Conservation (phyloP, 2,329 filamentous ascomycete genomes). For the Thielaviopsis ethacetica region DNA sequence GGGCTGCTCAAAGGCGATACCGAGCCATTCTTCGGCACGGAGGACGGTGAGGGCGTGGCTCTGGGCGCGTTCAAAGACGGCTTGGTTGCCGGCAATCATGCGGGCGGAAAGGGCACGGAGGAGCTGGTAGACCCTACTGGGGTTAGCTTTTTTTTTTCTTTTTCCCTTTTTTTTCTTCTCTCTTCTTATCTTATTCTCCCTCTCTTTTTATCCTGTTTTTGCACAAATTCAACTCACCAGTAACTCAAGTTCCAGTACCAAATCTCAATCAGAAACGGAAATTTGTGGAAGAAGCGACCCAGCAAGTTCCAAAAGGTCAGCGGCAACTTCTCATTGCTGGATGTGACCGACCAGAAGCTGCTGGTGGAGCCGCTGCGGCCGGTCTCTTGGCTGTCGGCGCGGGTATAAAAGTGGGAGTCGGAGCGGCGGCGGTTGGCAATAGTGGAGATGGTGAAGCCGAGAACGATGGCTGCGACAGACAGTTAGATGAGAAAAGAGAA, state of each 20-base stretch:
- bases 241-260: constrained; percentile 24
- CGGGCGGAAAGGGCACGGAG: constrained; percentile 26
- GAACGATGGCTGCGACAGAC: constrained; percentile 1
- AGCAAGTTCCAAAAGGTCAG: constrained; percentile 15
- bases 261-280: constrained; percentile 21
- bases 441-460: constrained; percentile 3
- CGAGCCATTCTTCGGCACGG: constrained; percentile 20
- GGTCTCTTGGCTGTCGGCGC: not conserved
- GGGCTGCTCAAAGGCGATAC: constrained; percentile 24
- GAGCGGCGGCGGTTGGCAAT: constrained; percentile 8
- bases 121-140: constrained; percentile 25
- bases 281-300: constrained; percentile 18
- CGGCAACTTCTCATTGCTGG: constrained; percentile 7
- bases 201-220: not conserved
- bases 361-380: constrained; percentile 1
- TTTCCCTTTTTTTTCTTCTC: not conserved
- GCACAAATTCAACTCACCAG: constrained; percentile 16
- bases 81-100: constrained; percentile 22
- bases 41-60: constrained; percentile 26
- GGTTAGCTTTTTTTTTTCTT: no score
- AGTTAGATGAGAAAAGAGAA: not conserved
- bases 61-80: constrained; percentile 22
- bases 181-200: not conserved
- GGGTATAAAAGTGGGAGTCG: constrained; percentile 6
- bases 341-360: not conserved